Base-by-base conservation (phyloP, 2,329 filamentous ascomycete genomes). In the Neopestalotiopsis sp. region DNA sequence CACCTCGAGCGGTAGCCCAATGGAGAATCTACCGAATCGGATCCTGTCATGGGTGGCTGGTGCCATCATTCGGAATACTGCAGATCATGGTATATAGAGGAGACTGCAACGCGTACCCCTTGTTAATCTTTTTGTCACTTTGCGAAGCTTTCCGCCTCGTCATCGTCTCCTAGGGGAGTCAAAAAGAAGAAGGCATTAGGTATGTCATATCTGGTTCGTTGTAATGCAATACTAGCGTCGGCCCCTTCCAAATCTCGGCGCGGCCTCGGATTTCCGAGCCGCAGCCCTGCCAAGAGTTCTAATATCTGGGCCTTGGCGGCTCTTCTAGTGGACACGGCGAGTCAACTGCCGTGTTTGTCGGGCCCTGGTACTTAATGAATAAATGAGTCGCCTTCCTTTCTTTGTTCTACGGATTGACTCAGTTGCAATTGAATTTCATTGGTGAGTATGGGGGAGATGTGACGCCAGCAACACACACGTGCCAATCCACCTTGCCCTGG, bases 221-320 rank as follows among this genome's bases (percentile, higher is more conserved):
- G n/a, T 52, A 52, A 52, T n/a, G 45, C 45, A 52, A 52, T 52
- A n/a, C 45, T 52, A 52, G 45, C 45, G 45, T 52, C 45, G 45
- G 24, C 45, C 45, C 45, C n/a, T n/a, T 52, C 45, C 45, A 17
- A 52, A 52, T 52, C 45, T 52, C 45, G 45, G 45, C 45, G 45
- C 24, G 45, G 34, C 14, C 45, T 52, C 45, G 45, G 45, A 52
- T n/a, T 52, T 52, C 17, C 45, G 45, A 52, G 45, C 14, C 17
- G 17, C 24, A 20, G 45, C 45, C 45, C 4, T 3, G 24, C 24
- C 24, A 28, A 52, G 4, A 52, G 45, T 52, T 10, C 45, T 52
- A 38, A 38, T 10, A 24, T 52, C 17, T 52, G 45, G n/a, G 45
- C 45, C 12, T 9, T 52, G 45, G n/a, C n/a, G 17, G 45, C 10